Conservation (phyloP, 2,329 filamentous ascomycete species). For the Monosporascus sp. region DNA sequence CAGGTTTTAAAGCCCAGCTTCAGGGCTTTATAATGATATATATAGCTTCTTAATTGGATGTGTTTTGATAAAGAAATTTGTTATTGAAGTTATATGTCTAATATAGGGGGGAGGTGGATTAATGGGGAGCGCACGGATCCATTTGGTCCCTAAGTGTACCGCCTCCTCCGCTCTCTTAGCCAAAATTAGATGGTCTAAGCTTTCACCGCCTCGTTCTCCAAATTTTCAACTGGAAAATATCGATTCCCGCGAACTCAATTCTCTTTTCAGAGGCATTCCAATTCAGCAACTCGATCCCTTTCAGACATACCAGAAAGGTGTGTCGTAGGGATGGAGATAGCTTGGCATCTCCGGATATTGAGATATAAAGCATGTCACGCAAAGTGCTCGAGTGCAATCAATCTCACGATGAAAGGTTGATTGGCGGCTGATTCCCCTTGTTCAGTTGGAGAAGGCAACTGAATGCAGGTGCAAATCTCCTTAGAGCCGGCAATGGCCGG, state of each 20-base stretch:
- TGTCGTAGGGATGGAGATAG: neutral
- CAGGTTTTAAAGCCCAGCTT: too few species aligned
- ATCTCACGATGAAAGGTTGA: neutral
- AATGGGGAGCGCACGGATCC: too few species aligned
- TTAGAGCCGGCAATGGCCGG: constrained; percentile 14
- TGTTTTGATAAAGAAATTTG: too few species aligned
- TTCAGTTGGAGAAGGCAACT: neutral
- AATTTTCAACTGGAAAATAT: neutral
- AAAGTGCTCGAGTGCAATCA: neutral
- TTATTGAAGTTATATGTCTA: too few species aligned
- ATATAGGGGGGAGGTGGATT: too few species aligned
- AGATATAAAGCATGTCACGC: neutral
- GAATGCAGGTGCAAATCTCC: neutral
- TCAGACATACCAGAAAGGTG: neutral
- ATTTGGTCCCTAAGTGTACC: too few species aligned
- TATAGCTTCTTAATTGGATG: too few species aligned
- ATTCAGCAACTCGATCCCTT: neutral
- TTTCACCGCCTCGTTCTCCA: neutral
- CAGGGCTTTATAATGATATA: too few species aligned
- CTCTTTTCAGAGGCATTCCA: neutral
- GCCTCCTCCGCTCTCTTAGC: neutral
- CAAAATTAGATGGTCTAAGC: neutral
- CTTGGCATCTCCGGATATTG: neutral
- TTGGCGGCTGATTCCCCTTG: neutral
- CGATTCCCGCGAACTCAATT: neutral